Base-by-base conservation (phyloP, 306 rosid genomes). In the Trifolium pratense region DNA sequence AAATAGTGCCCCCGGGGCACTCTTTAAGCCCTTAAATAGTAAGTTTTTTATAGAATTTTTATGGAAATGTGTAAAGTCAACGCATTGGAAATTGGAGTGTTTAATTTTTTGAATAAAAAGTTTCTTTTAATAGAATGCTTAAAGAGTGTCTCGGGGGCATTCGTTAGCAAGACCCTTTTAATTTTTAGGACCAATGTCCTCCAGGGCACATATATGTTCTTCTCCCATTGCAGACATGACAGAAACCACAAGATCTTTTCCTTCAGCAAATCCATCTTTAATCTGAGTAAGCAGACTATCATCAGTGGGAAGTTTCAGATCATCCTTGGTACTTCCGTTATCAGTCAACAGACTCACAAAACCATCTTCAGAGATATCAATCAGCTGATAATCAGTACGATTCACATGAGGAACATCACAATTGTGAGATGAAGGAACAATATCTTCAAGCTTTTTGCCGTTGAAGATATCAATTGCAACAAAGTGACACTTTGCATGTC, bases 141-240 rank as follows among this genome's bases (percentile, higher is more conserved):
- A n/a, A n/a, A n/a, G n/a, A n/a, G n/a, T n/a, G n/a, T n/a, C n/a
- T n/a, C n/a, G n/a, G n/a, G n/a, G n/a, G n/a, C n/a, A n/a, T n/a
- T n/a, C n/a, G n/a, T n/a, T n/a, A n/a, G n/a, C n/a, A n/a, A n/a
- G n/a, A n/a, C n/a, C n/a, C n/a, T n/a, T n/a, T n/a, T n/a, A 87
- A 37, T 67, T 85, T 73, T 84, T 87, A n/a, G 92, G 89, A 81
- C 92, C 90, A 17, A 90, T 86, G 84, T 87, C 90, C 86, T 90
- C 87, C 39, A 87, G 77, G 76, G 96, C 52, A 82, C 83, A 76
- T 70, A 86, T 90, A 84, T 90, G 90, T 70, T 90, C 92, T 83
- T 87, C 96, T 60, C 90, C 92, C 92, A 90, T 90, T 51, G 90
- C 92, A 55, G 90, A 84, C 96, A 90, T 90, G 75, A 90, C 96